Evolutionary conservation across 345 rosid genomes (phyloP).

Genomic region (Excoecaria cochinchinensis): DNA sequence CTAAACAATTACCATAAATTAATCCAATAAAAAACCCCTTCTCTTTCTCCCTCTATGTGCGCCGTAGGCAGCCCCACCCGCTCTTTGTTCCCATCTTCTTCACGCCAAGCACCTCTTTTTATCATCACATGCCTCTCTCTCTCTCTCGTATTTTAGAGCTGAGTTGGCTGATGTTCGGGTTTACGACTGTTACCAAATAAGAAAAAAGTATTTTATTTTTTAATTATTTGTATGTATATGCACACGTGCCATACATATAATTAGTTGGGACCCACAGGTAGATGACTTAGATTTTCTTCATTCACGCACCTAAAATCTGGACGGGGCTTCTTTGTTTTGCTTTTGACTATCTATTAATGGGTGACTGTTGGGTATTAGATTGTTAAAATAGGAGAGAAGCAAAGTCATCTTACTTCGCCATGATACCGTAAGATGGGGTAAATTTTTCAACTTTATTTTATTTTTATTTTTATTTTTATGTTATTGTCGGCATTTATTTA

Average conservation of each 20-base stretch:
- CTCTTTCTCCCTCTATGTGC: conserved; percentile 29
- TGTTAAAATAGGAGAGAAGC: neutral
- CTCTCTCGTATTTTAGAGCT: too few species aligned
- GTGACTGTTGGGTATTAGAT: neutral
- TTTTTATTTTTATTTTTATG: neutral
- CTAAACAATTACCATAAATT: neutral
- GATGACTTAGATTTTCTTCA: conserved; percentile 26
- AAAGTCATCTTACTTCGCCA: neutral
- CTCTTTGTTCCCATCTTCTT: conserved; percentile 34
- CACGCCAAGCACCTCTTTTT: conserved; percentile 40
- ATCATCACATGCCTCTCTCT: conserved; percentile 16
- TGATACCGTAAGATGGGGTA: neutral
- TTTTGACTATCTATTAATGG: conserved; percentile 17
- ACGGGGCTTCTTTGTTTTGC: neutral
- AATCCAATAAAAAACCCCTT: neutral
- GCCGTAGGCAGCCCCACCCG: conserved; percentile 25
- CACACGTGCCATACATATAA: conserved; percentile 16
- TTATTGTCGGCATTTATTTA: conserved; percentile 22
- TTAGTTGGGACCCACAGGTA: conserved; percentile 16
- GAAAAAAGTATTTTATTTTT: neutral
- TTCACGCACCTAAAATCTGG: neutral
- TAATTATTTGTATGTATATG: neutral
- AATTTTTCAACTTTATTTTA: neutral
- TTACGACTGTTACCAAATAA: neutral
- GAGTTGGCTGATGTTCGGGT: neutral